phyloP scores from a whole-genome alignment of 257 asterid genomes.

The Solanum sitiens region DNA sequence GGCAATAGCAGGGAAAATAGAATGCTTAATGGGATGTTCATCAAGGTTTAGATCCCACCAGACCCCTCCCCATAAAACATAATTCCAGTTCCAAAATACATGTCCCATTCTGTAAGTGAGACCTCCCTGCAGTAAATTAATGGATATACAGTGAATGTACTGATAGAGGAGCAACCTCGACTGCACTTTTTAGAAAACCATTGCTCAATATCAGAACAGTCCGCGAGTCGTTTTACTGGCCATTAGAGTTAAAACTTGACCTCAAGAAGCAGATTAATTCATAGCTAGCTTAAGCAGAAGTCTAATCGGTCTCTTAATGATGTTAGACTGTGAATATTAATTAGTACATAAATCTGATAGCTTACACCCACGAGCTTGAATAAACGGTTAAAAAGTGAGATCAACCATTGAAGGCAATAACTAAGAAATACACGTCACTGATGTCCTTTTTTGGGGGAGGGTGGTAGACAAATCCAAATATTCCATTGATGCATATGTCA shows the following conservation, averaged over 20 bases:
- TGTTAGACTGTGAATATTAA: background rate
- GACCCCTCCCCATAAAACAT: slow-evolving; percentile 34
- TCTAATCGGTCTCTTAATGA: background rate
- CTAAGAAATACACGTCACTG: background rate
- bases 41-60: slow-evolving; percentile 26
- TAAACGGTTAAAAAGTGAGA: background rate
- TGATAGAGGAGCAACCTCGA: slow-evolving; percentile 25
- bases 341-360: background rate
- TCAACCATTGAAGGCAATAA: background rate
- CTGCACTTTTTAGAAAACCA: slow-evolving; percentile 23
- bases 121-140: slow-evolving; percentile 90
- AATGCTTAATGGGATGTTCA: slow-evolving; percentile 28
- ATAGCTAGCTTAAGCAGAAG: background rate
- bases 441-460: background rate
- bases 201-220: slow-evolving; percentile 21
- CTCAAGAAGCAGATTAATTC: background rate
- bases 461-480: background rate
- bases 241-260: background rate
- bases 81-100: slow-evolving; percentile 62
- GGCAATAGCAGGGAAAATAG: slow-evolving; percentile 31
- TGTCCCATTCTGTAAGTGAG: slow-evolving; percentile 56
- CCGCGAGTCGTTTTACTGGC: background rate
- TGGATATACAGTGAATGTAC: slow-evolving; percentile 53
- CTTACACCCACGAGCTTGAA: background rate
- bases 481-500: background rate